These are phyloP conservation scores for Bipolaris bicolor DNA, from an alignment of 2,329 filamentous ascomycete species.

Conservation along the genomic window DNA sequence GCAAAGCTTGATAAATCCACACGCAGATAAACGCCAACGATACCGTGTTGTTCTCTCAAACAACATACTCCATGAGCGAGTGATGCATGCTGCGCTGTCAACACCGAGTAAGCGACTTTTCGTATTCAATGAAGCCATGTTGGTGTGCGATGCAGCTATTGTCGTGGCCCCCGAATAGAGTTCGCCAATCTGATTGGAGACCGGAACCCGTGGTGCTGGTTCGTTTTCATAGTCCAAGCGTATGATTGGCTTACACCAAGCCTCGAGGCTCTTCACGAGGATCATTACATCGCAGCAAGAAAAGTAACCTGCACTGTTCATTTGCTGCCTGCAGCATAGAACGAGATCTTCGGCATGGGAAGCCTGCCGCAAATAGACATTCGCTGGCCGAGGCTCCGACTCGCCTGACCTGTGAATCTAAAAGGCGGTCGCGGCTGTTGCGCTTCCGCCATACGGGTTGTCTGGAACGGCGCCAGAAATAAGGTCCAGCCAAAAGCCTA, in stretches of 20 bases:
- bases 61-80: neutral
- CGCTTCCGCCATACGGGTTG: neutral
- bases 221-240: slow-evolving; percentile 1
- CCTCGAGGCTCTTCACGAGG: neutral
- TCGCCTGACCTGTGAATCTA: neutral
- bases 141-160: neutral
- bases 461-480: slow-evolving; percentile 1
- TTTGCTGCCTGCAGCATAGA: neutral
- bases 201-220: neutral
- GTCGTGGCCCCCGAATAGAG: neutral
- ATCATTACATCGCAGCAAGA: neutral
- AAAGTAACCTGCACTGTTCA: neutral
- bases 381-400: neutral
- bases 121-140: neutral
- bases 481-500: slow-evolving; percentile 6
- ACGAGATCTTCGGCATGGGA: neutral
- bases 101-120: neutral
- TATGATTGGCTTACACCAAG: neutral
- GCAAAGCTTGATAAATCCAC: slow-evolving; percentile 2
- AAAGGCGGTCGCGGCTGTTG: neutral
- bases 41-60: neutral
- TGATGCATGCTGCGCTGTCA: neutral
- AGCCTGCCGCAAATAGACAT: neutral
- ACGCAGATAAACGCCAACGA: neutral
- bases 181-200: neutral